These are phyloP conservation scores for Chrysoporthe deuterocubensis DNA, from an alignment of 2,329 filamentous ascomycete species.

Conservation along the genomic window DNA sequence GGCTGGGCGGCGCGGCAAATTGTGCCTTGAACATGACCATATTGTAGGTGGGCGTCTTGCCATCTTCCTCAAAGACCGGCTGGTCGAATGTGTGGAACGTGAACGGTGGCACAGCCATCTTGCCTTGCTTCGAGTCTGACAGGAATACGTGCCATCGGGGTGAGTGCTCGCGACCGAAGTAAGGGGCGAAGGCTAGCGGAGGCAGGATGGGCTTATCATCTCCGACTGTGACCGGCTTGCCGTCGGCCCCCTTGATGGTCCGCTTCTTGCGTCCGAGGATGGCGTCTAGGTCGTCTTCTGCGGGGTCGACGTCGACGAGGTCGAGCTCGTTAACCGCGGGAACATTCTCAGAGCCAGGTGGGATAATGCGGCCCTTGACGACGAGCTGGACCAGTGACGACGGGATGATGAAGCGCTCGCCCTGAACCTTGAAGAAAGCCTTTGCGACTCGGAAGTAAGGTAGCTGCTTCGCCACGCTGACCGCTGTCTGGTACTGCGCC, in stretches of 20 bases:
- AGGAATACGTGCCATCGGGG: conserved; percentile 95
- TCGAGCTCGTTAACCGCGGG: conserved; percentile 78
- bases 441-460: conserved; percentile 84
- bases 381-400: conserved; percentile 92
- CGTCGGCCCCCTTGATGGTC: conserved; percentile 64
- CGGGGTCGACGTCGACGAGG: conserved; percentile 87
- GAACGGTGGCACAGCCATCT: conserved; percentile 95
- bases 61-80: conserved; percentile 78
- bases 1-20: conserved; percentile 91
- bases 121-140: conserved; percentile 89
- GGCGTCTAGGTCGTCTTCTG: conserved; percentile 89
- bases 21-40: conserved; percentile 97
- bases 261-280: conserved; percentile 78
- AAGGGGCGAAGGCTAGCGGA: conserved; percentile 87
- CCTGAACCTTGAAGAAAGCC: conserved; percentile 97
- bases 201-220: conserved; percentile 72
- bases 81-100: conserved; percentile 93
- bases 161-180: conserved; percentile 85
- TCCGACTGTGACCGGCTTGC: conserved; percentile 54
- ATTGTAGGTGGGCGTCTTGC: conserved; percentile 82
- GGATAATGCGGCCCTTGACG: conserved; percentile 91
- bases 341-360: conserved; percentile 77
- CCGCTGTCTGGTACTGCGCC: conserved; percentile 74
- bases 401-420: conserved; percentile 90
- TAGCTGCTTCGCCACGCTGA: conserved; percentile 80